Conservation (phyloP, 164 flowering plant genomes). For the Nymphaea colorata region DNA sequence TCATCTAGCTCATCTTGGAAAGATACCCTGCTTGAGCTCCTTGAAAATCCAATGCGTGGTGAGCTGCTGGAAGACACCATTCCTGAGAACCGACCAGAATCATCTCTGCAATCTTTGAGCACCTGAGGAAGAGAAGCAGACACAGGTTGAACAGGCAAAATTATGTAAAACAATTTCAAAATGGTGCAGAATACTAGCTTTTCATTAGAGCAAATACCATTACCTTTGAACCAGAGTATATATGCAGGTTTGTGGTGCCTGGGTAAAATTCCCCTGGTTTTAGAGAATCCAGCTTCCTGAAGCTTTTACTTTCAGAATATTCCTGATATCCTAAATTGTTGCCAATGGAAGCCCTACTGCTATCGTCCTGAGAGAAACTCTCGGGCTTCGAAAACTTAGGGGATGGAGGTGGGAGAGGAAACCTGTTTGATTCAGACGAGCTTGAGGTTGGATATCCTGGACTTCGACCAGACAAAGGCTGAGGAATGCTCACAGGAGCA, state of each 20-base stretch:
- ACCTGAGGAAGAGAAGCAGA: constrained; percentile 17
- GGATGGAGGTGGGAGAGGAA: constrained; percentile 73
- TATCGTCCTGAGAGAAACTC: not conserved
- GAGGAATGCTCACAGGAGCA: constrained; percentile 77
- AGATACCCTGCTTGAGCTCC: constrained; percentile 85
- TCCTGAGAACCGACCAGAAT: constrained; percentile 73
- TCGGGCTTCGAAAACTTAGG: constrained; percentile 52
- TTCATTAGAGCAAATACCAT: not conserved
- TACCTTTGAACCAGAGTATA: constrained; percentile 52
- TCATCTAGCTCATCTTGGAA: constrained; percentile 84
- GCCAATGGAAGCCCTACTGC: not conserved
- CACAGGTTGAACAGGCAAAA: not conserved
- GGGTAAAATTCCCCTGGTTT: constrained; percentile 38
- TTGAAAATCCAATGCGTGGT: constrained; percentile 71
- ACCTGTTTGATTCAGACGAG: constrained; percentile 64
- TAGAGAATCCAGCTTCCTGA: constrained; percentile 37
- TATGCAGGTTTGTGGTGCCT: constrained; percentile 23
- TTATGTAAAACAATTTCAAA: too few relatives aligned
- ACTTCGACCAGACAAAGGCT: constrained; percentile 34
- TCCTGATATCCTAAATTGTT: constrained; percentile 29
- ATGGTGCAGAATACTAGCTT: not conserved
- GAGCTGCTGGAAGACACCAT: constrained; percentile 72
- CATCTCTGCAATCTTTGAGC: constrained; percentile 48
- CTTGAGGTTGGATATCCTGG: constrained; percentile 47
- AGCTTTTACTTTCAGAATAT: constrained; percentile 38